Evolutionary conservation across 805 yeast species (phyloP).

Genomic region (Saturnispora gosingensis): DNA sequence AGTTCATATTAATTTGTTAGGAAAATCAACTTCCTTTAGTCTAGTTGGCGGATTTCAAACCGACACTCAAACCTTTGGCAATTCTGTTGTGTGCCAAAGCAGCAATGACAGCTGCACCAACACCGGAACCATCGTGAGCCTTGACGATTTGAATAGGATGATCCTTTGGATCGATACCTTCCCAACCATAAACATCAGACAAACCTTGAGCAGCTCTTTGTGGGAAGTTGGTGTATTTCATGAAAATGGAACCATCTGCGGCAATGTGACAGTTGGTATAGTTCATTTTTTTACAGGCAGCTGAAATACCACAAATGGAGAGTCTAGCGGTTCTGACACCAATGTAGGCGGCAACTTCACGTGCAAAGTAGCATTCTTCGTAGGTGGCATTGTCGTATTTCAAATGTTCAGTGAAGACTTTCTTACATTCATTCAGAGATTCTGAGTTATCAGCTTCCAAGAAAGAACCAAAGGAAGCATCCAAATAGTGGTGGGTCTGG

Average conservation of each 20-base stretch:
- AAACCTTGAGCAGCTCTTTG: conserved; percentile 89
- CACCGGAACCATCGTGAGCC: conserved; percentile 98
- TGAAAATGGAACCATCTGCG: conserved; percentile 94
- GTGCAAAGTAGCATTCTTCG: conserved; percentile 76
- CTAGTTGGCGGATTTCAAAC: conserved; percentile 25
- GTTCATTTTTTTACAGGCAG: conserved; percentile 83
- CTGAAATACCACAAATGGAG: conserved; percentile 94
- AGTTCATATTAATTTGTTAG: neutral
- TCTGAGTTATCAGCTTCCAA: conserved; percentile 88
- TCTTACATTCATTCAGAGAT: conserved; percentile 68
- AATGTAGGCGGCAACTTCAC: conserved; percentile 75
- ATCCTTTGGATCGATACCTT: conserved; percentile 29
- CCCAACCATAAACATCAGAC: conserved; percentile 88
- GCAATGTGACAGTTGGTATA: conserved; percentile 79
- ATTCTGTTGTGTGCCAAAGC: conserved; percentile 83
- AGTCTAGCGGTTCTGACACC: conserved; percentile 94
- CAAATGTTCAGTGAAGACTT: conserved; percentile 52
- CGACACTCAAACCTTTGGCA: conserved; percentile 60
- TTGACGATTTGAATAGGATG: conserved; percentile 82
- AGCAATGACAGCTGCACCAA: conserved; percentile 97
- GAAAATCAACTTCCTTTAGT: neutral
- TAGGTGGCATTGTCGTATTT: conserved; percentile 52
- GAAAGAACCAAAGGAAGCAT: conserved; percentile 79
- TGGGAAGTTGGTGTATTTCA: conserved; percentile 90
- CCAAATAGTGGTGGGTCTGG: conserved; percentile 62